These are phyloP conservation scores for Candida pseudofarinosa DNA, from an alignment of 805 yeast genomes.

Conservation along the genomic window DNA sequence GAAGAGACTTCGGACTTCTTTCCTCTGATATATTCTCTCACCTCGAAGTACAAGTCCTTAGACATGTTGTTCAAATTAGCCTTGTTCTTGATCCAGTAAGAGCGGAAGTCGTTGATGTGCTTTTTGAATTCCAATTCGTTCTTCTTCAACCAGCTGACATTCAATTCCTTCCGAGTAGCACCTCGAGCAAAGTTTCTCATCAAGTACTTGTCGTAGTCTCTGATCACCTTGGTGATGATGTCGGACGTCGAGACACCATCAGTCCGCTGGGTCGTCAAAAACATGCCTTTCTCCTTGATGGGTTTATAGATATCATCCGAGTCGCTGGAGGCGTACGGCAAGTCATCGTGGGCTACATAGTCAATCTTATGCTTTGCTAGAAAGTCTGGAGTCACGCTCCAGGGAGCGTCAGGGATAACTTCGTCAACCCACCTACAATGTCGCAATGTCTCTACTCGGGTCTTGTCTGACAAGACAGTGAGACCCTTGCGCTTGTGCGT, in stretches of 20 bases:
- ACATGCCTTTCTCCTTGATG: constrained; percentile 85
- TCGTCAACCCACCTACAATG: constrained; percentile 99
- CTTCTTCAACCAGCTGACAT: constrained; percentile 96
- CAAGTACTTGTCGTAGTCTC: constrained; percentile 93
- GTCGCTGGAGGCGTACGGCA: constrained; percentile 89
- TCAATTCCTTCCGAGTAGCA: constrained; percentile 92
- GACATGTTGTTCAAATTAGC: constrained; percentile 66
- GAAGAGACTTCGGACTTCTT: constrained; percentile 32
- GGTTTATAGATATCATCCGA: constrained; percentile 91
- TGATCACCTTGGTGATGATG: constrained; percentile 88
- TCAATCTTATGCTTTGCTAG: constrained; percentile 77
- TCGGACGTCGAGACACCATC: constrained; percentile 96
- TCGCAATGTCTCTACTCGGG: constrained; percentile 82
- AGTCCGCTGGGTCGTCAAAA: constrained; percentile 91
- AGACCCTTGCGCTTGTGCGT: constrained; percentile 92
- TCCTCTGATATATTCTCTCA: constrained; percentile 64
- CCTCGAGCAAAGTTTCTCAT: constrained; percentile 98
- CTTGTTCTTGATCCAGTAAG: constrained; percentile 77
- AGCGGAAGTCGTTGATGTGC: constrained; percentile 82
- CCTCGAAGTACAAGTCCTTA: constrained; percentile 79
- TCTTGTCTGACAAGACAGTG: constrained; percentile 84
- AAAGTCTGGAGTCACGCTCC: constrained; percentile 87
- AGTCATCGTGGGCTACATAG: constrained; percentile 96
- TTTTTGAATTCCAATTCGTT: constrained; percentile 92
- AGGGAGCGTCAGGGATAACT: constrained; percentile 90